These are phyloP conservation scores for Prunus persica DNA, from an alignment of 306 rosid species.

Conservation along the genomic window Prunus_persica_NCBIv2 NC_034014.1:21021001-21021500, in stretches of 20 bases:
- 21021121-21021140: conserved; percentile 17
- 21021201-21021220: not conserved
- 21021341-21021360: not conserved
- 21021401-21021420: not conserved
- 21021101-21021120: conserved; percentile 4
- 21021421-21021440: not conserved
- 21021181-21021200: conserved; percentile 3
- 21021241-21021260: conserved; percentile 14
- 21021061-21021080: conserved; percentile 10
- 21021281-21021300: conserved; percentile 13
- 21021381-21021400: not conserved
- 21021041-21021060: conserved; percentile 8
- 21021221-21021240: not conserved
- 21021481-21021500: no score
- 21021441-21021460: not conserved
- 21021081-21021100: conserved; percentile 11
- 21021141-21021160: conserved; percentile 12
- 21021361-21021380: not conserved
- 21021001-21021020: conserved; percentile 6
- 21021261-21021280: conserved; percentile 12
- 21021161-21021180: conserved; percentile 8
- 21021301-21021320: conserved; percentile 4
- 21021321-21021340: not conserved
- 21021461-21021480: no score
- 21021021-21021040: conserved; percentile 14